Evolutionary conservation across 768 basidiomycete genomes (phyloP), one percentile per base, ranked within the genome.

Genomic region (Porpolomopsis calyptriformis): DNA sequence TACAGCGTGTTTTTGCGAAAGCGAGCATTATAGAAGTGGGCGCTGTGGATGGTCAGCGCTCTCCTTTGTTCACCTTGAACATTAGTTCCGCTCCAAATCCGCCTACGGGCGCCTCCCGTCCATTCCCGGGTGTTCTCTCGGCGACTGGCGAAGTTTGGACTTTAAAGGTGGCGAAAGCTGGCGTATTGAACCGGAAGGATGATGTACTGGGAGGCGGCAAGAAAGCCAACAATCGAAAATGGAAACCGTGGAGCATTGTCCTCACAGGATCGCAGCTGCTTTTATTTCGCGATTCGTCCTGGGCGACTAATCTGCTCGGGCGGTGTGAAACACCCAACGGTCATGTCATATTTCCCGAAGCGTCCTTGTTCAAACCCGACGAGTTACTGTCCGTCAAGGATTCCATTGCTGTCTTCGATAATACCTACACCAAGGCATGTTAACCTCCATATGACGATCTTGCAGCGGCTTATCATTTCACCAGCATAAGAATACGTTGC

Each of bases 261-360:
- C 69, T 99, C 46, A 92, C 91, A 3, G 83, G 80, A 20, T 92
- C 90, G 4, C 94, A 97, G 55, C 69, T 99, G 3, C 72, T 97
- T 37, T 84, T 98, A 60, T 92, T 91, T 65, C 83, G 85, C 23
- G 86, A 90, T 61, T 60, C 74, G 2, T 56, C 73, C 11, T 80
- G 74, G 77, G 73, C 74, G 2, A 55, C 62, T 33, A 58, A 66
- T 18, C 54, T 82, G 25, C 63, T 70, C 45, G 61, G 68, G 37
- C 69, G 74, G 60, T 63, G 66, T 44, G 60, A 66, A 50, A 44
- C 61, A 14, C 49, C 60, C 9, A 56, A 60, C 40, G 60, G 62
- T 14, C 64, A 63, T 12, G 56, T 64, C 27, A 27, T 62, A 1
- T 58, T 71, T 46, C 63, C 76, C 48, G 62, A 70, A 34, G 52